A percentile compares a stretch with the other conserved stretches of the same genome.
Conservation (phyloP, 352 stramenopile species). For the Thalassiosira hispida region DNA sequence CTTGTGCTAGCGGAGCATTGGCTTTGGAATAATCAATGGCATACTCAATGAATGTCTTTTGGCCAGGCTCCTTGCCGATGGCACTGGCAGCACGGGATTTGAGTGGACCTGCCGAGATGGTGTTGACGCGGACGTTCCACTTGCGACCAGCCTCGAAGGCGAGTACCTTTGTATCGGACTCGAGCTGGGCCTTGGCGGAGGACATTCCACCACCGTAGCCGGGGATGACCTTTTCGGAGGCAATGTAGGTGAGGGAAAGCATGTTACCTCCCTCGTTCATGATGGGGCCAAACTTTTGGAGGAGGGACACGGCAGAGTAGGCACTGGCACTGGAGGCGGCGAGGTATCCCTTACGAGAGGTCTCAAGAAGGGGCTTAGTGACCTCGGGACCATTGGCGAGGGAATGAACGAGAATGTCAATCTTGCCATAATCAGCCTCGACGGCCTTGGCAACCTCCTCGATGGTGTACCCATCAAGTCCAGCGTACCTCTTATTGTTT, state of each 20-base stretch:
- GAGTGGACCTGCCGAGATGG: constrained; percentile 87
- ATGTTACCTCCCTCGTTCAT: constrained; percentile 86
- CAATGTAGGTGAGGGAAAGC: constrained; percentile 90
- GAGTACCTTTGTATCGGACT: constrained; percentile 87
- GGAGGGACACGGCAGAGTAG: constrained; percentile 84
- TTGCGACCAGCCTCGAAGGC: constrained; percentile 88
- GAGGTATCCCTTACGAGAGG: constrained; percentile 84
- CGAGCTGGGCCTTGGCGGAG: constrained; percentile 88
- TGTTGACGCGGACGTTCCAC: constrained; percentile 88
- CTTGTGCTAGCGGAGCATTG: constrained; percentile 86
- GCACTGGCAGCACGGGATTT: constrained; percentile 87
- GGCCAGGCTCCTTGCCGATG: constrained; percentile 85
- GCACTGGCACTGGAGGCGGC: constrained; percentile 86
- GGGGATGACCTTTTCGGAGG: constrained; percentile 89
- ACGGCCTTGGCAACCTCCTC: constrained; percentile 85
- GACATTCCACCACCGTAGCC: constrained; percentile 90
- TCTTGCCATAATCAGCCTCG: constrained; percentile 87
- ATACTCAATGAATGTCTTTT: constrained; percentile 90
- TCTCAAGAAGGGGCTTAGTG: constrained; percentile 89
- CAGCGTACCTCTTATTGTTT: constrained; percentile 88
- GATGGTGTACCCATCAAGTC: constrained; percentile 88
- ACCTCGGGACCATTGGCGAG: constrained; percentile 90
- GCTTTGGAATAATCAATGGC: constrained; percentile 90
- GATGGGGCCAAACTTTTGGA: constrained; percentile 89
- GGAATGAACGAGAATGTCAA: constrained; percentile 91